A percentile compares a stretch with the other conserved stretches of the same genome.
Conservation (phyloP, 257 asterid species). For the Solanum raphanifolium region DNA sequence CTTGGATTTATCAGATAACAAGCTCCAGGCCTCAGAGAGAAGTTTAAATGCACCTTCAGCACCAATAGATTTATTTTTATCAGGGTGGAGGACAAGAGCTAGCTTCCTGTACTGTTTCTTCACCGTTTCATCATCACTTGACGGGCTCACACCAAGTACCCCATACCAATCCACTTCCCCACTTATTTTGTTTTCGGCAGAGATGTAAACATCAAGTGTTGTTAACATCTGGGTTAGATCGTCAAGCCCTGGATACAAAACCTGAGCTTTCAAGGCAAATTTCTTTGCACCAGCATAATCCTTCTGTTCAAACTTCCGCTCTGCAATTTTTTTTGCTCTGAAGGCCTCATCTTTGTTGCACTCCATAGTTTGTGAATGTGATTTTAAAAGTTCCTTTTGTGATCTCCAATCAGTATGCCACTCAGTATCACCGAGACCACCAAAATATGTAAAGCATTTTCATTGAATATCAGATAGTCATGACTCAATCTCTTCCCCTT, state of each 20-base stretch:
- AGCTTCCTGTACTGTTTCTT: conserved; percentile 57
- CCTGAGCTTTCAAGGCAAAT: conserved; percentile 54
- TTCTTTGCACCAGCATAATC: conserved; percentile 58
- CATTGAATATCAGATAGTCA: background rate
- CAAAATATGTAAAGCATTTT: background rate
- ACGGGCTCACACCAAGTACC: conserved; percentile 51
- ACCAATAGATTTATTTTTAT: conserved; percentile 52
- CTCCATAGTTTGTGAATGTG: conserved; percentile 37
- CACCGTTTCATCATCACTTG: conserved; percentile 52
- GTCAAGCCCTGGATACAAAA: conserved; percentile 48
- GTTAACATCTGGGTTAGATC: conserved; percentile 52
- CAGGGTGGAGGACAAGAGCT: conserved; percentile 80
- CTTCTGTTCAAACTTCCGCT: conserved; percentile 39
- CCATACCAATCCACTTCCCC: conserved; percentile 74
- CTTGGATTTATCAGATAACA: conserved; percentile 57
- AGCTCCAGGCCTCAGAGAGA: conserved; percentile 61
- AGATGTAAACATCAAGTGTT: conserved; percentile 42
- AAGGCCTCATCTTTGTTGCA: conserved; percentile 73
- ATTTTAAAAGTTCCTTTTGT: conserved; percentile 4
- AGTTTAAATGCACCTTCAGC: conserved; percentile 72
- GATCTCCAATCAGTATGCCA: conserved; percentile 8
- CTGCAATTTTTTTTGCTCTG: conserved; percentile 56
- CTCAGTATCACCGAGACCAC: conserved; percentile 2
- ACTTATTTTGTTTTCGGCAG: conserved; percentile 54
- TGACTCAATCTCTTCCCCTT: background rate